Evolutionary conservation across 2,329 filamentous ascomycete species (phyloP).

Genomic region (Aspergillus ustus): DNA sequence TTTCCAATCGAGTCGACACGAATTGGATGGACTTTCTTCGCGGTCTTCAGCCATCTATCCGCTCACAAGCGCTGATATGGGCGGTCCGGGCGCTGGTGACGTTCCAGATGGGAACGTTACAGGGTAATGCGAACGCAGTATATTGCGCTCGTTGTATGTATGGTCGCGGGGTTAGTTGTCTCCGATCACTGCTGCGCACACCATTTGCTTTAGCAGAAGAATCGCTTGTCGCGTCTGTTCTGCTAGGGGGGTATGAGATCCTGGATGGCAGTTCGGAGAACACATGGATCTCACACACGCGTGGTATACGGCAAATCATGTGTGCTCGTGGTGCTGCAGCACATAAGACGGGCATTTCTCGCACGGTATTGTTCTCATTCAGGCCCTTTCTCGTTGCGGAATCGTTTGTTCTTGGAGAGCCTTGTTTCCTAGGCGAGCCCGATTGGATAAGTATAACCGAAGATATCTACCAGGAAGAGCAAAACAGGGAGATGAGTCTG

Average conservation of each 20-base stretch:
- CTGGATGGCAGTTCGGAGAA: constrained; percentile 17
- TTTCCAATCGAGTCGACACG: constrained; percentile 3
- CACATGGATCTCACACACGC: constrained; percentile 15
- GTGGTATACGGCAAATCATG: constrained; percentile 18
- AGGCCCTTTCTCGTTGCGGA: constrained; percentile 17
- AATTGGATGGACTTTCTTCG: constrained; percentile 23
- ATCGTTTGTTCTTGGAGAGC: constrained; percentile 5
- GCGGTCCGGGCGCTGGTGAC: constrained; percentile 15
- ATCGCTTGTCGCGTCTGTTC: constrained; percentile 16
- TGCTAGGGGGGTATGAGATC: constrained; percentile 20
- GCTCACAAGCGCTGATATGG: constrained; percentile 14
- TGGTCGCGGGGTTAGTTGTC: constrained; percentile 13
- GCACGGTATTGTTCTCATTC: constrained; percentile 17
- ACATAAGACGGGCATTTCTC: constrained; percentile 17
- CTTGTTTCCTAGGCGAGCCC: constrained; percentile 16
- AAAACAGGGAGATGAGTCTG: not conserved
- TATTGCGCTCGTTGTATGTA: constrained; percentile 19
- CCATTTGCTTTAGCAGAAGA: constrained; percentile 15
- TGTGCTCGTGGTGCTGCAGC: constrained; percentile 16
- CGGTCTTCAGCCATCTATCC: not conserved
- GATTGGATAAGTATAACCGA: constrained; percentile 13
- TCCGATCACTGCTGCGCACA: constrained; percentile 9
- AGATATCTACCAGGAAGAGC: not conserved
- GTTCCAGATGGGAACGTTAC: constrained; percentile 12
- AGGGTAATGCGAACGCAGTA: constrained; percentile 8